Evolutionary conservation across 495 filamentous ascomycete genomes (phyloP), one percentile per base, ranked within the genome.

Genomic region (Lasiosphaeria miniovina): DNA sequence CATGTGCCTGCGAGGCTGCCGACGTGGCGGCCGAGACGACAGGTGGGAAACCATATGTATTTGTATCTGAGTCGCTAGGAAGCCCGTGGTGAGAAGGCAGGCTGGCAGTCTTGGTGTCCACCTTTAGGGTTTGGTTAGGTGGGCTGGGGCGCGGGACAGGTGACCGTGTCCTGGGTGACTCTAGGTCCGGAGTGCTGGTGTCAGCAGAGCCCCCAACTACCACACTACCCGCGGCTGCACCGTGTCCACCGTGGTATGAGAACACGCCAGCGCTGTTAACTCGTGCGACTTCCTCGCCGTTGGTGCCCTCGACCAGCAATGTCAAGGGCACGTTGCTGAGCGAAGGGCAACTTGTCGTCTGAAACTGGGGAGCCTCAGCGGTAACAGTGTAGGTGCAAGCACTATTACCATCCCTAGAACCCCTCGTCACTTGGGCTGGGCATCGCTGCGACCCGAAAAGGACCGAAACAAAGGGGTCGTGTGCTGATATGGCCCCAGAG

Each of bases 371-470:
- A 15, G 86, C 89, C 43, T 90, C 84, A 4, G 84, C 85, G 17
- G 85, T 81, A 35, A 96, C 71, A n/a, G 78, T 78, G 69, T 95
- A 97, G 57, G 85, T 81, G 70, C 85, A 88, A 45, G 70, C 65
- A 17, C 77, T 78, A 57, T 74, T 78, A 43, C 77, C 81, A 54
- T 84, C 81, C 60, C 80, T 80, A 5, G 82, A 79, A 10, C 88
- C 71, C 66, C 86, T 87, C 32, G 80, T 76, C 8, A 90, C 74
- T 15, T 84, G 76, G 36, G 87, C 86, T 43, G 80, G 76, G 71
- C 84, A 87, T 71, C 84, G 81, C 64, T 86, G 82, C 6, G 83
- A 80, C 8, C 90, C 93, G 69, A 97, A 96, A 36, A 86, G 83
- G 32, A 97, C 73, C 62, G 78, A 85, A 61, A 90, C 82, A 43